These are phyloP conservation scores for Mycena floridula DNA, from an alignment of 768 basidiomycete genomes.

Conservation along the genomic window DNA sequence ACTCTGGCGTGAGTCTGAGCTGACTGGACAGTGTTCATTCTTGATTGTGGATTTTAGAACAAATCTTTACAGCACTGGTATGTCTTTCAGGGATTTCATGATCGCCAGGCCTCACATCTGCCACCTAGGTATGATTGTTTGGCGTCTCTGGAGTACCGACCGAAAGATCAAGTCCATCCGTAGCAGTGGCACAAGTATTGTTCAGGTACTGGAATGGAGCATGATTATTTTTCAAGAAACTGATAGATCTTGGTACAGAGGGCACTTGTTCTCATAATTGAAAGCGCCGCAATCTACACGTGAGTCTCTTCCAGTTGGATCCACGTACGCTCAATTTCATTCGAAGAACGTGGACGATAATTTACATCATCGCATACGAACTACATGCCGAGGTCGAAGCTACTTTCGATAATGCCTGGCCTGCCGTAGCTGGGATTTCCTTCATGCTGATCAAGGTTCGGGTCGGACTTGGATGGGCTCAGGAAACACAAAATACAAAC, in stretches of 20 bases:
- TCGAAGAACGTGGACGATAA: conserved; percentile 12
- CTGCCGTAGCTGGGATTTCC: conserved; percentile 12
- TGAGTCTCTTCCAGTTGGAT: conserved; percentile 1
- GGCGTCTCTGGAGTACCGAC: background rate
- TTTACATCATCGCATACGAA: conserved; percentile 10
- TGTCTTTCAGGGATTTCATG: background rate
- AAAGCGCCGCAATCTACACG: conserved; percentile 15
- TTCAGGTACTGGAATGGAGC: background rate
- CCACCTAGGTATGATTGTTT: conserved; percentile 1
- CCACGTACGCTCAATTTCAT: background rate
- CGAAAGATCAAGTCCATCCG: background rate
- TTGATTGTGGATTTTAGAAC: background rate
- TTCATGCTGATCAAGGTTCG: conserved; percentile 19
- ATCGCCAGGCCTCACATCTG: background rate
- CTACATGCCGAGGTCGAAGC: conserved; percentile 11
- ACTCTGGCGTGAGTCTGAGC: conserved; percentile 5
- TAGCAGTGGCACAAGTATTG: background rate
- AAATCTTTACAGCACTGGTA: conserved; percentile 6
- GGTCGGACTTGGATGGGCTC: conserved; percentile 8
- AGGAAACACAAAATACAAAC: too few species aligned
- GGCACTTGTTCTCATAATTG: conserved; percentile 9
- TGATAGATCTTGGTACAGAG: conserved; percentile 4
- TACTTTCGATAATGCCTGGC: conserved; percentile 9
- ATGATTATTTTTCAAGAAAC: background rate
- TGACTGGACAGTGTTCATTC: background rate